Base-by-base conservation (phyloP, 768 basidiomycete species). In the Kwoniella bestiolae region DNA sequence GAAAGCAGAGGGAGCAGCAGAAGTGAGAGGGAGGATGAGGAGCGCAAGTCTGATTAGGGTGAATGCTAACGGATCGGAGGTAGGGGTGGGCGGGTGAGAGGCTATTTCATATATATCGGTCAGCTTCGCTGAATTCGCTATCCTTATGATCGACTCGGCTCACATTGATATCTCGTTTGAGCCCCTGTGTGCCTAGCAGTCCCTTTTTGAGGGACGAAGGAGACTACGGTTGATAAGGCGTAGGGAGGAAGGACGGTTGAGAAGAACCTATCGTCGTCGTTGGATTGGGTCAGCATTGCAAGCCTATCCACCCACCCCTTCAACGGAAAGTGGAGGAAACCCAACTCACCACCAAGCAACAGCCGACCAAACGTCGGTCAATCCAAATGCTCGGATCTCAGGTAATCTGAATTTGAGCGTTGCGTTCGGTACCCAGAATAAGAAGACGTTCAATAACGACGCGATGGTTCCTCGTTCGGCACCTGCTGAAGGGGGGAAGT, bases 171-270 rank as follows among this genome's bases (percentile, higher is more conserved):
- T 34, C 74, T 60, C 7, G 74, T 75, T 11, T 55, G 65, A 45
- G 63, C 65, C 32, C 69, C 69, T 3, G 47, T 44, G 25, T 66
- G 66, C 16, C 60, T 51, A 26, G 34, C 44, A 3, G 51, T 32
- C 16, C 72, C 68, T n/a, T 67, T 65, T 29, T 74, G 72, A 16
- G 72, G 74, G 23, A 62, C 63, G 50, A 79, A 76, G 9, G 66
- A 62, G 32, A 80, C 68, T 5, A 80, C 28, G 56, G 70, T 74
- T 14, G 75, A 75, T 6, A 71, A 34, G 1, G 75, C 68, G 41
- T 73, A 67, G 25, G 79, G 74, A 12, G 79, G 79, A 2, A 79
- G 21, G 26, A 80, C 73, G n/a, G 79, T 80, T 21, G 72, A 66
- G 53, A 67, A 67, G 31, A 75, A 38, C 79, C 79, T 80, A 51